Conservation (phyloP, 306 rosid species). For the Quercus variabilis region DNA sequence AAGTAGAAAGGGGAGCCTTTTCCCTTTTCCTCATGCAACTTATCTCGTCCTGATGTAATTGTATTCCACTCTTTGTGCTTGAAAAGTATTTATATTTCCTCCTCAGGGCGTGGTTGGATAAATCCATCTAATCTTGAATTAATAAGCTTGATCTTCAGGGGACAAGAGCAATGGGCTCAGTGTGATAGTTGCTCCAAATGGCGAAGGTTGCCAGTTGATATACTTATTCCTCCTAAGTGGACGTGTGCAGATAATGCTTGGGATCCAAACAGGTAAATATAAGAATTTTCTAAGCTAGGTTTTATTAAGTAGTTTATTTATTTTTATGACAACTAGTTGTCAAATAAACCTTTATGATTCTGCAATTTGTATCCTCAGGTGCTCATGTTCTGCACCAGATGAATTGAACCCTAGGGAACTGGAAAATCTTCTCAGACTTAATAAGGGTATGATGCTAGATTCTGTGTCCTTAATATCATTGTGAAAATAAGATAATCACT, state of each 20-base stretch:
- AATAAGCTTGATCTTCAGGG: conserved; percentile 48
- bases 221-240: conserved; percentile 87
- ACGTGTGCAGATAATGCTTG: conserved; percentile 72
- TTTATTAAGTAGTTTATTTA: not conserved
- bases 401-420: conserved; percentile 80
- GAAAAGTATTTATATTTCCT: not conserved
- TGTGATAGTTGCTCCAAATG: conserved; percentile 93
- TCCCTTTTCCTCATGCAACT: not conserved
- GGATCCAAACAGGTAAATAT: conserved; percentile 80
- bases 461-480: conserved; percentile 6
- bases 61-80: not conserved
- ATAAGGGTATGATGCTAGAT: conserved; percentile 56
- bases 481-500: not conserved
- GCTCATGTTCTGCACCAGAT: conserved; percentile 77
- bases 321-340: conserved; percentile 15
- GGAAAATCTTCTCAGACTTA: conserved; percentile 76
- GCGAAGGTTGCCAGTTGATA: conserved; percentile 84
- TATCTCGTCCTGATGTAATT: conserved; percentile 2
- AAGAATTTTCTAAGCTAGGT: not conserved
- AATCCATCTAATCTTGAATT: conserved; percentile 19
- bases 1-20: not conserved
- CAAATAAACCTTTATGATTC: conserved; percentile 19
- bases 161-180: conserved; percentile 93
- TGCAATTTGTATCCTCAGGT: conserved; percentile 46
- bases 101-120: conserved; percentile 1